Evolutionary conservation across 805 yeast species (phyloP).

Genomic region (Sugiyamaella chiloensis): DNA sequence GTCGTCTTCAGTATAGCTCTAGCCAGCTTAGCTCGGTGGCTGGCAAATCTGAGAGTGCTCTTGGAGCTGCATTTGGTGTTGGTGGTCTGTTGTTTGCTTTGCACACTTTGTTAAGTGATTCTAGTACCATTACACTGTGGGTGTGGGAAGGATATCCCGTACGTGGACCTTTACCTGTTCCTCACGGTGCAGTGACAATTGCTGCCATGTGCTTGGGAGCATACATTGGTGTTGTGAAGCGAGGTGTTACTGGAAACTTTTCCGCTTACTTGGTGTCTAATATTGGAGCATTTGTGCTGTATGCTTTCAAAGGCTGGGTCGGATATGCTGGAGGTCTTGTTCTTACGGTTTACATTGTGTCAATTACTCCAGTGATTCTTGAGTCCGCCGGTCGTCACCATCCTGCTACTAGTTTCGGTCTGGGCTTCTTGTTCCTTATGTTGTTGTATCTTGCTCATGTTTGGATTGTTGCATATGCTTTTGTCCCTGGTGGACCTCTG

Average conservation of each 20-base stretch:
- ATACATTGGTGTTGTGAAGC: constrained; percentile 40
- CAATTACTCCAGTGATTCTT: constrained; percentile 59
- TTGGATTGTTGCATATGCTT: constrained; percentile 98
- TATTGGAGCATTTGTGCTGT: constrained; percentile 51
- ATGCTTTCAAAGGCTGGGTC: constrained; percentile 57
- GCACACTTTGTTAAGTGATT: constrained; percentile 74
- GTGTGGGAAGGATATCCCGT: constrained; percentile 94
- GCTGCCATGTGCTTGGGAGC: constrained; percentile 57
- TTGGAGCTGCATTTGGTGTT: constrained; percentile 62
- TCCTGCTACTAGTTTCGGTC: constrained; percentile 47
- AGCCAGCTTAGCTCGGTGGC: constrained; percentile 25
- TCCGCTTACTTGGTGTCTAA: constrained; percentile 43
- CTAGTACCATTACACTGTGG: constrained; percentile 87
- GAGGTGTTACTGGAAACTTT: constrained; percentile 32
- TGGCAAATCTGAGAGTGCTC: constrained; percentile 21
- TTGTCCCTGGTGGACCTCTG: constrained; percentile 90
- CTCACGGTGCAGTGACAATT: constrained; percentile 72
- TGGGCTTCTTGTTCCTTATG: constrained; percentile 46
- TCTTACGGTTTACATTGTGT: constrained; percentile 57
- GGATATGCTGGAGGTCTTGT: constrained; percentile 73
- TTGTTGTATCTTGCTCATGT: constrained; percentile 75
- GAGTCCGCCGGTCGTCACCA: constrained; percentile 53
- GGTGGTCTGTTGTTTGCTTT: constrained; percentile 73
- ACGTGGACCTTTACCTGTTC: constrained; percentile 82
- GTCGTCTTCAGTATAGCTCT: constrained; percentile 30